Base-by-base conservation (phyloP, 2,329 filamentous ascomycete genomes). In the Coniochaeta pulveracea region DNA sequence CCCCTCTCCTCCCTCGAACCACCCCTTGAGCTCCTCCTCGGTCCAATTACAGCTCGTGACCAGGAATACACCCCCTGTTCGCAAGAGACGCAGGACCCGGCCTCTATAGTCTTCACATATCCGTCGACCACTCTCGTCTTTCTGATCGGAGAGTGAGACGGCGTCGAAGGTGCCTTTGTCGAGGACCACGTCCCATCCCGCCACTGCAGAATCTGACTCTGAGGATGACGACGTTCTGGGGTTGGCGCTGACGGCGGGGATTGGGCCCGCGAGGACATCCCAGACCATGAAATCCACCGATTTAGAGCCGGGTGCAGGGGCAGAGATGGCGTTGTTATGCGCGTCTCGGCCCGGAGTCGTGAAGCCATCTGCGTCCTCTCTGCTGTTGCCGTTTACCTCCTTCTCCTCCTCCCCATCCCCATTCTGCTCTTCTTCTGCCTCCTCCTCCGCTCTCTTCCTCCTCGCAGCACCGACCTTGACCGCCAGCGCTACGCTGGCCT, bases 11-110 rank as follows among this genome's bases (percentile, higher is more conserved):
- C 56, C 61, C 33, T 69, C 75, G 51, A 96, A 91, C 86, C 89
- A 96, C 11, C 58, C 60, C 39, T 69, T 64, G 47, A 98, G 58
- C 63, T 98, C 91, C 25, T 76, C 72, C 61, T 91, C 86, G 2
- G 89, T 96, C 91, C 91, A 98, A 59, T 98, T 98, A 55, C 91
- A 98, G 56, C 86, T 95, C 35, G 91, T 96, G 34, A 98, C 74
- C 38, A 95, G 57, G 46, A 96, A 72, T 16, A 85, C 64, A 0
- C 85, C 85, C 2, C 78, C 80, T 1, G 58, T 60, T 45, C 73
- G 76, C 33, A 96, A 69, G 41, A 96, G 64, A 18, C 57, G 59
- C 40, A 78, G 61, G 19, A 89, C 77, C 34, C 75, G 72, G 29
- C 69, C 66, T 30, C 73, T 70, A 59, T 98, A 98, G 4, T 69